phyloP scores from a whole-genome alignment of 768 basidiomycete species.

The Suillus americanus region DNA sequence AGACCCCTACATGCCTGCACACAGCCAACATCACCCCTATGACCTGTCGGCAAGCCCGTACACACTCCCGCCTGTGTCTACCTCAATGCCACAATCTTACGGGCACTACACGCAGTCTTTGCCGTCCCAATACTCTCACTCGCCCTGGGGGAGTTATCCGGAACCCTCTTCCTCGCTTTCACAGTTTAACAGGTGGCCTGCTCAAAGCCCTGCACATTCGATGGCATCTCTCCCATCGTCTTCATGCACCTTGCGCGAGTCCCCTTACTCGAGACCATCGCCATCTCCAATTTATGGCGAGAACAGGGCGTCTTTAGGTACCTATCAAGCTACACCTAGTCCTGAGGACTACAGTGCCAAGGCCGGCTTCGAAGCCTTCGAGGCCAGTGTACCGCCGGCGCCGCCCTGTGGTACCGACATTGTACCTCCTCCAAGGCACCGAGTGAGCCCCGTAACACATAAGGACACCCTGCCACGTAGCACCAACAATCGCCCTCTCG shows the following conservation, averaged over 20 bases:
- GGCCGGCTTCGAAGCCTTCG: constrained; percentile 30
- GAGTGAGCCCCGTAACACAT: constrained; percentile 50
- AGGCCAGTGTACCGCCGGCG: constrained; percentile 15
- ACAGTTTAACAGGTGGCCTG: constrained; percentile 31
- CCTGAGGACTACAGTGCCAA: constrained; percentile 39
- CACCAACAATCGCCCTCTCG: constrained; percentile 63
- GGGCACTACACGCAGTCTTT: constrained; percentile 23
- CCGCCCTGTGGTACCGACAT: constrained; percentile 35
- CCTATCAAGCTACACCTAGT: constrained; percentile 38
- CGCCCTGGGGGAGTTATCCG: constrained; percentile 26
- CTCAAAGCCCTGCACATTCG: constrained; percentile 28
- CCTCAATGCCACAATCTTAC: constrained; percentile 26
- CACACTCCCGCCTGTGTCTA: constrained; percentile 32
- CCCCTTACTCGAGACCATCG: constrained; percentile 40
- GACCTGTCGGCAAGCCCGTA: constrained; percentile 29
- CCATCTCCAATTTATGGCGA: constrained; percentile 31
- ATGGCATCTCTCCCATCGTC: constrained; percentile 20
- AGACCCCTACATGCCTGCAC: constrained; percentile 25
- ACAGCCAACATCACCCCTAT: constrained; percentile 25
- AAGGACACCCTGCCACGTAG: constrained; percentile 47
- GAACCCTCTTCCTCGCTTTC: constrained; percentile 29
- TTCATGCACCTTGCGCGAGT: constrained; percentile 31
- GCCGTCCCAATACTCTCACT: constrained; percentile 26
- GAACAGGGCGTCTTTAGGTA: constrained; percentile 31
- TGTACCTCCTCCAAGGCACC: constrained; percentile 58